phyloP scores from a whole-genome alignment of 768 basidiomycete genomes.

The Termitomyces sp. region DNA sequence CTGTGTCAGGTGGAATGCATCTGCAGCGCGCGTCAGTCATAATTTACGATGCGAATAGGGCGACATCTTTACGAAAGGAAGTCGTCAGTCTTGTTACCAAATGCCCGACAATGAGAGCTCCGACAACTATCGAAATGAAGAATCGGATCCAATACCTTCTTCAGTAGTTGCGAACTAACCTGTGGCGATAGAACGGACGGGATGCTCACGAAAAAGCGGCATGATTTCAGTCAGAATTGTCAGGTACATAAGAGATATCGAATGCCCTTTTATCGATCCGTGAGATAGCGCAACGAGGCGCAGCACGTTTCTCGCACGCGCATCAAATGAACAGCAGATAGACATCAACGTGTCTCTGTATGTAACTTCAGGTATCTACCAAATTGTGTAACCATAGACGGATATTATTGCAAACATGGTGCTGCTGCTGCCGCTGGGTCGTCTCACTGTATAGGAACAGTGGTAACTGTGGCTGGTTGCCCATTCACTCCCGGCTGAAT shows the following conservation, averaged over 20 bases:
- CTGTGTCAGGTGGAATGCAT: constrained; percentile 64
- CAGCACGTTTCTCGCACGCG: constrained; percentile 10
- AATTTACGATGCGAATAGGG: not conserved
- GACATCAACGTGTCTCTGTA: not conserved
- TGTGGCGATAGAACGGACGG: constrained; percentile 37
- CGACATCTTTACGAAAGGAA: constrained; percentile 33
- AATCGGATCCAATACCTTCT: not conserved
- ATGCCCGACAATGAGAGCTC: constrained; percentile 46
- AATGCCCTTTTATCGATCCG: constrained; percentile 7
- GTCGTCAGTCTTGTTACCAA: constrained; percentile 45
- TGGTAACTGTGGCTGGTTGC: constrained; percentile 53
- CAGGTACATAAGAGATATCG: not conserved
- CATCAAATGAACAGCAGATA: constrained; percentile 7
- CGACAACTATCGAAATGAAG: constrained; percentile 28
- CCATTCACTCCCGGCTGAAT: constrained; percentile 66
- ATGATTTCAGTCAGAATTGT: constrained; percentile 20
- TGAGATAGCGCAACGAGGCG: constrained; percentile 11
- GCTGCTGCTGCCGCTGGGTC: not conserved
- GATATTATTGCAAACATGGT: not conserved
- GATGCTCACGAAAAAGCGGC: constrained; percentile 47
- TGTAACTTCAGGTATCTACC: not conserved
- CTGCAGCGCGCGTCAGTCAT: constrained; percentile 23
- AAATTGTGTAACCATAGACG: not conserved
- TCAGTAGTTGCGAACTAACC: constrained; percentile 20
- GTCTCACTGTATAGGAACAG: constrained; percentile 38